Evolutionary conservation across 169 alveolate species (phyloP).

Genomic region (Neospora caninum): DNA sequence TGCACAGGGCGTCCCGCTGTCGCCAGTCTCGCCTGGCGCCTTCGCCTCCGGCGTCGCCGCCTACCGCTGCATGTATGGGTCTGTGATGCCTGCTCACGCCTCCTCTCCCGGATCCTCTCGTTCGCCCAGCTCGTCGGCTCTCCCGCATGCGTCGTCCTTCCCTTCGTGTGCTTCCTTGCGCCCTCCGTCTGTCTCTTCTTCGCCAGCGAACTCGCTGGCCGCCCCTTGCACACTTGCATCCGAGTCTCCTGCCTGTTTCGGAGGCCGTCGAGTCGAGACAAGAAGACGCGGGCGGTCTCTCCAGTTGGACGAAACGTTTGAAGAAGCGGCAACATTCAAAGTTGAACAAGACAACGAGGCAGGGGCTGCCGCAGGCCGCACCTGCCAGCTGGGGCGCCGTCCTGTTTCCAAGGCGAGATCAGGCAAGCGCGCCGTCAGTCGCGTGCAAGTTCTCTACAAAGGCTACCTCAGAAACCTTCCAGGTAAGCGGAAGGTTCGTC

Average conservation of each 20-base stretch:
- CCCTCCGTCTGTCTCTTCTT: not conserved
- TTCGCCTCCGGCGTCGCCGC: not conserved
- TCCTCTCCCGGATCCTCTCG: too few species aligned
- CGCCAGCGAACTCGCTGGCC: not conserved
- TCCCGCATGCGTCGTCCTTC: not conserved
- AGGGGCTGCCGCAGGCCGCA: not conserved
- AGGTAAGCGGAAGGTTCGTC: not conserved
- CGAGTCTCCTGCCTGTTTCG: too few species aligned
- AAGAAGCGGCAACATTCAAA: too few species aligned
- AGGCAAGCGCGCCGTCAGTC: slow-evolving; percentile 17
- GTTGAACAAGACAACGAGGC: not conserved
- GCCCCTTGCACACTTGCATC: too few species aligned
- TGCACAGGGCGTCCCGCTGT: not conserved
- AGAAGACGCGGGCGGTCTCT: too few species aligned
- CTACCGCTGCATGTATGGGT: not conserved
- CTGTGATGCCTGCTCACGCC: not conserved
- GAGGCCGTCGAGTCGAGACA: too few species aligned
- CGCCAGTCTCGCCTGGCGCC: not conserved
- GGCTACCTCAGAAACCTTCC: not conserved
- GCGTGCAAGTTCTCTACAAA: not conserved
- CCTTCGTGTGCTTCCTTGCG: not conserved
- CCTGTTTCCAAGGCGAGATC: not conserved
- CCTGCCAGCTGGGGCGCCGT: not conserved
- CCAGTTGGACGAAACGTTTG: too few species aligned
- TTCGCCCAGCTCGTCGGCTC: not conserved